A percentile compares a stretch with the other conserved stretches of the same genome.
Evolutionary conservation across 495 filamentous ascomycete genomes (phyloP).

Genomic region (Podospora appendiculata): DNA sequence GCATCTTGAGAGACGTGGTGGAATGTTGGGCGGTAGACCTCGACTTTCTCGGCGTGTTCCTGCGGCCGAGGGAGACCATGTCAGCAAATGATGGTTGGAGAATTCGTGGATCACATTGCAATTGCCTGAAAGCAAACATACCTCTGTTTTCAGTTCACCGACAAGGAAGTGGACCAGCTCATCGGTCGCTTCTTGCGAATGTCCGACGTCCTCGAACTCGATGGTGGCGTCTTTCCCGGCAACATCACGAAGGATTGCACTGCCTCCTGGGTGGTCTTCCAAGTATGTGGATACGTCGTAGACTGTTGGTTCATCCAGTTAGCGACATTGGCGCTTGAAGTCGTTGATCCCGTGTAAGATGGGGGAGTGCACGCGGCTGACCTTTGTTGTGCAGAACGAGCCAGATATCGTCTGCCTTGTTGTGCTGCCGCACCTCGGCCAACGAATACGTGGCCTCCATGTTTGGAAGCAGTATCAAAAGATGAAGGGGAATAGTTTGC

Average conservation of each 20-base stretch:
- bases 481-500: neutral
- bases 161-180: slow-evolving; percentile 17
- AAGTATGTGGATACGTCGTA: slow-evolving; percentile 53
- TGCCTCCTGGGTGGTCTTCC: slow-evolving; percentile 54
- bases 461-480: neutral
- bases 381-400: slow-evolving; percentile 51
- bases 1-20: slow-evolving; percentile 6
- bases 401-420: slow-evolving; percentile 48
- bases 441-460: slow-evolving; percentile 23
- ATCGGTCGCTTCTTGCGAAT: slow-evolving; percentile 44
- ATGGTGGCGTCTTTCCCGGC: slow-evolving; percentile 51
- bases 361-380: slow-evolving; percentile 7
- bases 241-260: slow-evolving; percentile 44
- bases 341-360: no score
- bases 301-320: slow-evolving; percentile 25
- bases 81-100: no score
- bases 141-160: slow-evolving; percentile 17
- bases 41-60: slow-evolving; percentile 5
- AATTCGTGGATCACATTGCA: no score
- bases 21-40: slow-evolving; percentile 8
- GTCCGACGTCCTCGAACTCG: slow-evolving; percentile 52
- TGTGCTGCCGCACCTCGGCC: slow-evolving; percentile 46
- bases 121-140: neutral
- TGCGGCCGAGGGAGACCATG: neutral
- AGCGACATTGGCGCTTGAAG: neutral